A percentile compares a stretch with the other conserved stretches of the same genome.
These are phyloP conservation scores for Clathrus columnatus DNA, from an alignment of 768 basidiomycete genomes.

Conservation along the genomic window DNA sequence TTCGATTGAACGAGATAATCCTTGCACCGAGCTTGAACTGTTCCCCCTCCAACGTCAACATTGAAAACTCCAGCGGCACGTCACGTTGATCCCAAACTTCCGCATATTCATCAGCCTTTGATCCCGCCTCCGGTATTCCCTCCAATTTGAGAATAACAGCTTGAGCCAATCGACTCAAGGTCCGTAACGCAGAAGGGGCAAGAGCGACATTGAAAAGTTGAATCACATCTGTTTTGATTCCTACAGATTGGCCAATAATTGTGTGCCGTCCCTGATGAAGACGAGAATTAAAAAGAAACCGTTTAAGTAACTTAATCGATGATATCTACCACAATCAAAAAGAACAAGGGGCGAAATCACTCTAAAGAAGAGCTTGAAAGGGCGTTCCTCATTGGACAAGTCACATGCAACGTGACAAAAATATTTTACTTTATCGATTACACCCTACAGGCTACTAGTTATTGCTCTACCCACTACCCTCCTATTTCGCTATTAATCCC, in stretches of 20 bases:
- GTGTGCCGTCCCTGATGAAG: no score
- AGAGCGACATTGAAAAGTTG: conserved; percentile 39
- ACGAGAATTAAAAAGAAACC: no score
- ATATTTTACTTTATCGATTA: no score
- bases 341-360: no score
- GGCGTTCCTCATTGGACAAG: no score
- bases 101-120: conserved; percentile 19
- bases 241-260: conserved; percentile 33
- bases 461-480: no score
- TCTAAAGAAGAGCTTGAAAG: no score
- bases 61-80: conserved; percentile 30
- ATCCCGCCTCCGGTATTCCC: conserved; percentile 10
- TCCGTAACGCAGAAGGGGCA: conserved; percentile 33
- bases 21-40: conserved; percentile 25
- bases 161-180: conserved; percentile 23
- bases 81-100: conserved; percentile 30
- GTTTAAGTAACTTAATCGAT: no score
- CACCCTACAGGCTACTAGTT: no score
- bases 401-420: no score
- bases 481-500: no score
- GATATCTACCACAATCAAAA: no score
- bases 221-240: conserved; percentile 40
- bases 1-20: conserved; percentile 26
- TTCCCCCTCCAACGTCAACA: conserved; percentile 22
- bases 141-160: conserved; percentile 21